Percentiles rank a stretch among this genome's conserved stretches.
These are phyloP conservation scores for Hypoxylon trugodes DNA, from an alignment of 495 filamentous ascomycete genomes.

Conservation along the genomic window DNA sequence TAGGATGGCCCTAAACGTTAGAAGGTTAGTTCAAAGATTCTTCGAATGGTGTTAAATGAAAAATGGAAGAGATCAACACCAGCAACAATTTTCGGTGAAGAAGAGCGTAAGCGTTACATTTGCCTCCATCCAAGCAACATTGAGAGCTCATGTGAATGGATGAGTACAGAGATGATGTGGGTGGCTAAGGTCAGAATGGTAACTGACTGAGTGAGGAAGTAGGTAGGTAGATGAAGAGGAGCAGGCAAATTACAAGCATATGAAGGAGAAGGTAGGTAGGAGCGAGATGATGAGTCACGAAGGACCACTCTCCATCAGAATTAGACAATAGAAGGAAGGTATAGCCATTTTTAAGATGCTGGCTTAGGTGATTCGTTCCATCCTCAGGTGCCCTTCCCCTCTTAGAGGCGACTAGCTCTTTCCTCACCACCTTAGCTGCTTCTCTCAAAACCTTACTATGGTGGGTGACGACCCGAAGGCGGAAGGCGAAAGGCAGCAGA, in stretches of 20 bases:
- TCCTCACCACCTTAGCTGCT: constrained; percentile 1
- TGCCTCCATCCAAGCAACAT: constrained; percentile 2
- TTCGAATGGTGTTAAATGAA: neutral
- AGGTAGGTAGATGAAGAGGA: neutral
- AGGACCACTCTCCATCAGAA: constrained; percentile 12
- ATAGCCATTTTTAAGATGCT: constrained; percentile 26
- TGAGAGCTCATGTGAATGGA: neutral
- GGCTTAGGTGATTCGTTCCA: no score
- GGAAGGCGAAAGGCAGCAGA: constrained; percentile 6
- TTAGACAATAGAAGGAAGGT: constrained; percentile 20
- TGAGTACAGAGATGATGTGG: neutral
- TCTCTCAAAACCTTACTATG: constrained; percentile 1
- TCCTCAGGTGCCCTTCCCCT: constrained; percentile 6
- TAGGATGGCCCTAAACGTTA: constrained; percentile 18
- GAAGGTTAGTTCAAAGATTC: constrained; percentile 16
- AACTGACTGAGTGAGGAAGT: neutral
- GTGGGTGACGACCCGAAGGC: constrained; percentile 1
- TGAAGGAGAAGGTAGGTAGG: constrained; percentile 12
- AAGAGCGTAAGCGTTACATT: constrained; percentile 6
- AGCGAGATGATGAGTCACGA: constrained; percentile 17
- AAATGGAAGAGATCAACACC: neutral
- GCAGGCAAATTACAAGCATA: constrained; percentile 14
- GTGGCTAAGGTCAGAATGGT: neutral
- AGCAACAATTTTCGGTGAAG: neutral
- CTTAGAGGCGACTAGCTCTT: constrained; percentile 12